Percentiles rank a stretch among this genome's conserved stretches.
These are phyloP conservation scores for Gossypioides kirkii DNA, from an alignment of 345 rosid species.

Conservation along the genomic window DNA sequence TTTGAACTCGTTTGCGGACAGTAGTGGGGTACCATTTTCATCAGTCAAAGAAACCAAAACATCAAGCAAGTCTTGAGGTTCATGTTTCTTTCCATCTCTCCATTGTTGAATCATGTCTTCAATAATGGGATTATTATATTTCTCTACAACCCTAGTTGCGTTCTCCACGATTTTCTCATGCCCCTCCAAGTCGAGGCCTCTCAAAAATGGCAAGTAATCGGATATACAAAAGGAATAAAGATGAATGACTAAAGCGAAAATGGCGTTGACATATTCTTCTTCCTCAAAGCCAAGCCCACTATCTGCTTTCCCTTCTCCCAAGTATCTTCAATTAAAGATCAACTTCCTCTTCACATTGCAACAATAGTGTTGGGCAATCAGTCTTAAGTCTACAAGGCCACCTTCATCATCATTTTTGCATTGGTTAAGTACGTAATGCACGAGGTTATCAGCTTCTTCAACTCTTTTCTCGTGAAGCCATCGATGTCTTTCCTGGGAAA, in stretches of 20 bases:
- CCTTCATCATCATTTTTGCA: not conserved
- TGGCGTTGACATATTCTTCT: not conserved
- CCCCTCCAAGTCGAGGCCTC: not conserved
- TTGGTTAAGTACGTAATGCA: not conserved
- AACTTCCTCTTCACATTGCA: not conserved
- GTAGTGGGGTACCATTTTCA: conserved; percentile 8
- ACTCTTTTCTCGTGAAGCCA: not conserved
- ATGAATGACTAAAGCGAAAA: not conserved
- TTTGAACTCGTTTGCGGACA: conserved; percentile 18
- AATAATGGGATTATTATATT: conserved; percentile 32
- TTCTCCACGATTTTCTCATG: not conserved
- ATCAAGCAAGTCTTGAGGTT: conserved; percentile 28
- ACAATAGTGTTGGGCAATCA: not conserved
- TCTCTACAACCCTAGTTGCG: not conserved
- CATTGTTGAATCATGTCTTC: conserved; percentile 27
- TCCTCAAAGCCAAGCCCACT: not conserved
- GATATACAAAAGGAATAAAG: not conserved
- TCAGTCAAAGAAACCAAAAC: conserved; percentile 16
- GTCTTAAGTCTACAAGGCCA: not conserved
- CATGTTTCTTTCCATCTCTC: conserved; percentile 9
- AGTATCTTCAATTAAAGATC: not conserved
- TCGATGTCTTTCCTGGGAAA: not conserved
- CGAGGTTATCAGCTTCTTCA: not conserved
- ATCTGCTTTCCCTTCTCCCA: not conserved
- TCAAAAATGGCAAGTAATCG: not conserved